phyloP scores from a whole-genome alignment of 2,329 filamentous ascomycete genomes.

The Amylocarpus encephaloides region DNA sequence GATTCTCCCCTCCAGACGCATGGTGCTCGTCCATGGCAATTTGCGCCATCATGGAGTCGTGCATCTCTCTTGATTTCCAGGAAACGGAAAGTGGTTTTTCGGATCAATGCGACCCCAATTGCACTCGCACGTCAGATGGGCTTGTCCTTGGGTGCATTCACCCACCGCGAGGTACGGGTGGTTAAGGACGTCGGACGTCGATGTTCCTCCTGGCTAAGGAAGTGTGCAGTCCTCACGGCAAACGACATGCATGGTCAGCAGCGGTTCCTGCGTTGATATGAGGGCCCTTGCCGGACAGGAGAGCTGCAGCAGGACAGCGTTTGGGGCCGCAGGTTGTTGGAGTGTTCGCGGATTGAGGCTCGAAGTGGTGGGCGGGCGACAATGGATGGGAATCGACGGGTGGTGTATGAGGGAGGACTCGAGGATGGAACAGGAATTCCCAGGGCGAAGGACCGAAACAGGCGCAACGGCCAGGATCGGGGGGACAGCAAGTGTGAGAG shows the following conservation, averaged over 20 bases:
- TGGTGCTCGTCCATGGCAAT: slow-evolving; percentile 32
- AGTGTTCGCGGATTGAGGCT: not conserved
- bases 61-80: slow-evolving; percentile 24
- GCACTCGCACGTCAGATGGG: slow-evolving; percentile 17
- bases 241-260: slow-evolving; percentile 34
- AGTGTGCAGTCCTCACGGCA: slow-evolving; percentile 29
- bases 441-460: too few relatives aligned
- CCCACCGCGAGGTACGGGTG: slow-evolving; percentile 11
- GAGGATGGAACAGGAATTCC: too few relatives aligned
- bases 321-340: slow-evolving; percentile 15
- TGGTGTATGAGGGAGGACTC: too few relatives aligned
- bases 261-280: slow-evolving; percentile 31
- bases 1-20: slow-evolving; percentile 26
- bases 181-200: slow-evolving; percentile 24
- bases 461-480: not conserved
- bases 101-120: slow-evolving; percentile 17
- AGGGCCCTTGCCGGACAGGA: slow-evolving; percentile 11
- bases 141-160: slow-evolving; percentile 9
- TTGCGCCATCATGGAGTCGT: slow-evolving; percentile 33
- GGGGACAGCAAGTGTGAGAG: not conserved
- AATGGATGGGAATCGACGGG: too few relatives aligned
- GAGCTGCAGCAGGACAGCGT: slow-evolving; percentile 24
- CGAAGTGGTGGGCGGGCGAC: not conserved
- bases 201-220: slow-evolving; percentile 33
- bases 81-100: slow-evolving; percentile 11